Conservation (phyloP, 2,329 filamentous ascomycete species). For the Arthrocladium fulminans region DNA sequence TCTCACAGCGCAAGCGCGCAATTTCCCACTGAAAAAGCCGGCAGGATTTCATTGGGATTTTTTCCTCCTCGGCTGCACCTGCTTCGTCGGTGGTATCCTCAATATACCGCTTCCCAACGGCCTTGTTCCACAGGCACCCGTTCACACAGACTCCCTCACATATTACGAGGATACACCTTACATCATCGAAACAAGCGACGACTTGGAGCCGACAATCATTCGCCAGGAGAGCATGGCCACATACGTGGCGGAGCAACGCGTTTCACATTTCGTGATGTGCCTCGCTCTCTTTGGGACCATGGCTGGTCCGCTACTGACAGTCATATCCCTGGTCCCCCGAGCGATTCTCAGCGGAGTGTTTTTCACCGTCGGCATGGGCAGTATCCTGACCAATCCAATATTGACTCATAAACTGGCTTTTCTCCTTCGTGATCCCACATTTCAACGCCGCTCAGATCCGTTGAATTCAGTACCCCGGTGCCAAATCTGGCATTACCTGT, state of each 20-base stretch:
- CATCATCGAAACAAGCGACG: conserved; percentile 35
- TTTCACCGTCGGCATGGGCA: conserved; percentile 48
- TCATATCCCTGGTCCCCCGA: conserved; percentile 47
- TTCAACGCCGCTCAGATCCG: conserved; percentile 42
- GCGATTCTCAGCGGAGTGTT: conserved; percentile 49
- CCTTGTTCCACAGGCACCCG: conserved; percentile 49
- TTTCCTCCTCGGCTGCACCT: conserved; percentile 49
- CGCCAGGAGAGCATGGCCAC: conserved; percentile 37
- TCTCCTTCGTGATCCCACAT: conserved; percentile 39
- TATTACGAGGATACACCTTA: conserved; percentile 34
- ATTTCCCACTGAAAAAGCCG: conserved; percentile 49
- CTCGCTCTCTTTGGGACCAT: conserved; percentile 48
- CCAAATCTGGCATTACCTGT: conserved; percentile 43
- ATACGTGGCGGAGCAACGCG: conserved; percentile 48
- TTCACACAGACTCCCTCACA: conserved; percentile 48
- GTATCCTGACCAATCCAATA: conserved; percentile 47
- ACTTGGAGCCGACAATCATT: conserved; percentile 34
- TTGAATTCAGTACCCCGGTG: conserved; percentile 36
- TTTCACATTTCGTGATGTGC: conserved; percentile 49
- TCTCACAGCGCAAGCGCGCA: conserved; percentile 47
- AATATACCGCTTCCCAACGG: conserved; percentile 51
- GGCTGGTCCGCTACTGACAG: conserved; percentile 46
- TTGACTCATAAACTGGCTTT: conserved; percentile 41
- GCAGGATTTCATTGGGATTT: conserved; percentile 56
- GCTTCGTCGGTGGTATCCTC: conserved; percentile 47